These are phyloP conservation scores for Hemileccinum hortonii DNA, from an alignment of 1,284 basidiomycete species.

Conservation along the genomic window DNA sequence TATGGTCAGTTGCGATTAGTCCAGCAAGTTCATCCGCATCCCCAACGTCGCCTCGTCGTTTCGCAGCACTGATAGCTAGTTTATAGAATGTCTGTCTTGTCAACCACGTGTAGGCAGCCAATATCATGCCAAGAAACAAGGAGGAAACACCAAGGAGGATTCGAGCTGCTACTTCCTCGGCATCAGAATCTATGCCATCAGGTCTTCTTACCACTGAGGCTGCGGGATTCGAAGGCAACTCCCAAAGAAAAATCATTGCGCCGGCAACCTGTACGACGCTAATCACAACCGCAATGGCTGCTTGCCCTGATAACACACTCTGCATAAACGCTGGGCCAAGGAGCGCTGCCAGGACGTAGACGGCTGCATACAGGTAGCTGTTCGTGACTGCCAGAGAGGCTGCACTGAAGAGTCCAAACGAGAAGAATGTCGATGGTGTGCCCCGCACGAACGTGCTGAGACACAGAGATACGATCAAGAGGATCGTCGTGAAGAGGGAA, in stretches of 20 bases:
- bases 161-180: conserved; percentile 62
- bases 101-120: conserved; percentile 54
- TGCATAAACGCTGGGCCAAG: conserved; percentile 69
- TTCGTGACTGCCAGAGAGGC: conserved; percentile 59
- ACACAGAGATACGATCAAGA: conserved; percentile 54
- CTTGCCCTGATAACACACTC: conserved; percentile 66
- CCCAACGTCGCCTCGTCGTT: conserved; percentile 26
- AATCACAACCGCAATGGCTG: conserved; percentile 73
- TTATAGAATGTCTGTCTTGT: conserved; percentile 55
- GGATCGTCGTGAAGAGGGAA: conserved; percentile 42
- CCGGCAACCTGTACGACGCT: conserved; percentile 67
- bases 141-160: conserved; percentile 69
- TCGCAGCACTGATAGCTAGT: conserved; percentile 44
- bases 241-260: conserved; percentile 52
- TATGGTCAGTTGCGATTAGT: conserved; percentile 34
- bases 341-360: conserved; percentile 65
- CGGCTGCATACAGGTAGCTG: conserved; percentile 66
- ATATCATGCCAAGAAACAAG: conserved; percentile 56
- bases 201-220: not conserved
- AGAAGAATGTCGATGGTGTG: conserved; percentile 48
- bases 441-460: conserved; percentile 46
- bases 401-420: conserved; percentile 59
- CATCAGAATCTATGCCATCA: conserved; percentile 36
- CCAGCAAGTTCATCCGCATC: conserved; percentile 33
- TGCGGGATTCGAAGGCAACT: conserved; percentile 35